Base-by-base conservation (phyloP, 805 yeast species). In the Metschnikowia shivogae region DNA sequence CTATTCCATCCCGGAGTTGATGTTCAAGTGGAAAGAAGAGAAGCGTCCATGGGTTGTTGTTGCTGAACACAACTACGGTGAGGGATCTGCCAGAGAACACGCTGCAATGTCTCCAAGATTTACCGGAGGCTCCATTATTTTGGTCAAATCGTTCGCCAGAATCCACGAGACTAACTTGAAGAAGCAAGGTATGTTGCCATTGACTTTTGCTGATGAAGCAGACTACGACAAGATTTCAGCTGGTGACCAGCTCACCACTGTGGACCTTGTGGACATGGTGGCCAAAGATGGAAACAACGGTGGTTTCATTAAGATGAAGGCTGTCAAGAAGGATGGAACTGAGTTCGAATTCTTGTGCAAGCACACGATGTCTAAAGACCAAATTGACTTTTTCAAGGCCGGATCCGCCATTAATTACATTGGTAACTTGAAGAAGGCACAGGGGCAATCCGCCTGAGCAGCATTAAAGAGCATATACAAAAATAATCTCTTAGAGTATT, bases 21-120 rank as follows among this genome's bases (percentile, higher is more conserved):
- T 93, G 97, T 85, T 83, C 68, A 86, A 86, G 67, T 93, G 97
- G 97, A 90, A 92, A 65, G 73, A 81, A 42, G 93, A 88, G 49
- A 56, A 68, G 13, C 78, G 86, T 57, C 93, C 95, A 17, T 92
- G 99, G 99, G 77, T 82, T 54, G 97, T 93, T 36, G 85, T 93
- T 53, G 98, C 97, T 44, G 99, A 93, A 67, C 96, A 93, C 64
- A 92, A 92, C 70, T 93, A 92, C 62, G 99, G 99, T 70, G 99
- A 92, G 74, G 99, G 99, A 59, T 90, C 97, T 40, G 97, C 99
- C 28, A 86, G 99, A 78, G 99, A 92, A 67, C 99, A 92, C 61
- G 99, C 99, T 37, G 98, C 98, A 12, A 75, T 93, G 55, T 88
- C 93, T 29, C 99, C 98, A 45, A 80, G 95, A 68, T 93, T 87